Conservation (phyloP, 768 basidiomycete species). For the Pholiota microspora region DNA sequence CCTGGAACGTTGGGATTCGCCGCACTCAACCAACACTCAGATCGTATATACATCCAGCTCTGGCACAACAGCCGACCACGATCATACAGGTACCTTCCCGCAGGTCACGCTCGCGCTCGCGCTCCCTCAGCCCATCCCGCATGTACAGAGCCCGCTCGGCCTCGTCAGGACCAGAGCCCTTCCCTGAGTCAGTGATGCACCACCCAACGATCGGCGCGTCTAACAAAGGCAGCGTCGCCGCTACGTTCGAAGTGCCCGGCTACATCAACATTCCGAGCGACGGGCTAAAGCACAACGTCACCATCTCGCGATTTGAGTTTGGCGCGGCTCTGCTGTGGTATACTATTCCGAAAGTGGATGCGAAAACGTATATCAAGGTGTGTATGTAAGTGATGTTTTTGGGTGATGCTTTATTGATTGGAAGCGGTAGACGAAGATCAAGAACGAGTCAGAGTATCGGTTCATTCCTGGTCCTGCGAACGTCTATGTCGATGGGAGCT, state of each 20-base stretch:
- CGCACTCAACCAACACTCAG: no score
- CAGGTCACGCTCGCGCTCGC: background rate
- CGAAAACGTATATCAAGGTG: slow-evolving; percentile 28
- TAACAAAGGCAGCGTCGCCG: slow-evolving; percentile 24
- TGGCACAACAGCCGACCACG: background rate
- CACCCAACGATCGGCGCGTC: slow-evolving; percentile 7
- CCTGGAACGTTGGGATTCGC: slow-evolving; percentile 1
- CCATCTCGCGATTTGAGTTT: slow-evolving; percentile 26
- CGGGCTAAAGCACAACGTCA: slow-evolving; percentile 26
- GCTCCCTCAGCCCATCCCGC: background rate
- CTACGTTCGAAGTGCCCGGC: slow-evolving; percentile 30
- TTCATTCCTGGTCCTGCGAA: slow-evolving; percentile 43
- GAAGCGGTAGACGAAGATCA: slow-evolving; percentile 38
- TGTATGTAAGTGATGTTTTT: background rate
- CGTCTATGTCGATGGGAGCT: slow-evolving; percentile 51
- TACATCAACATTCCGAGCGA: slow-evolving; percentile 30
- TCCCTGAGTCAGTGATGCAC: background rate
- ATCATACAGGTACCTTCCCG: no score
- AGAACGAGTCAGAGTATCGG: slow-evolving; percentile 48
- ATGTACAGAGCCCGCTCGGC: background rate
- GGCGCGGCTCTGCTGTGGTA: slow-evolving; percentile 32
- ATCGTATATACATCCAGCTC: background rate
- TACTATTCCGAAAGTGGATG: slow-evolving; percentile 29
- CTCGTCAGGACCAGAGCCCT: background rate
- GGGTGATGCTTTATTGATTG: background rate